A percentile compares a stretch with the other conserved stretches of the same genome.
Conservation (phyloP, 2,329 filamentous ascomycete species). For the Ampelomyces quisqualis region DNA sequence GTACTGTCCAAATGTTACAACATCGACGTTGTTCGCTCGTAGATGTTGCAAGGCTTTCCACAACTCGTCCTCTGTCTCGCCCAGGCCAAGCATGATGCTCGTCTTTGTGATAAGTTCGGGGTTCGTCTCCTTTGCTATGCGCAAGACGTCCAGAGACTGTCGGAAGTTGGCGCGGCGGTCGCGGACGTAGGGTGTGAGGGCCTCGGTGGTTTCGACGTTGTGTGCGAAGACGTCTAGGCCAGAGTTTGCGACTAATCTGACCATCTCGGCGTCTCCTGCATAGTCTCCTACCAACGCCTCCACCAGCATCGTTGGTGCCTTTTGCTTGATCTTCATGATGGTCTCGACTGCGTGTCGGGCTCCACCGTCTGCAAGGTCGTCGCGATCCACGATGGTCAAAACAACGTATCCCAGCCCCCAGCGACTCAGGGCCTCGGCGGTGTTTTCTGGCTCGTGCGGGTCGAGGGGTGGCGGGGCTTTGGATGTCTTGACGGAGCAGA, state of each 20-base stretch:
- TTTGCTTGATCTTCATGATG: slow-evolving; percentile 84
- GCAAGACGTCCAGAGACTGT: slow-evolving; percentile 77
- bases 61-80: slow-evolving; percentile 86
- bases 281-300: slow-evolving; percentile 89
- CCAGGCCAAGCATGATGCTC: slow-evolving; percentile 92
- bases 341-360: slow-evolving; percentile 91
- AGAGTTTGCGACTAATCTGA: slow-evolving; percentile 76
- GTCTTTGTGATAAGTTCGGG: slow-evolving; percentile 94
- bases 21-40: slow-evolving; percentile 77
- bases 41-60: slow-evolving; percentile 78
- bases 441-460: slow-evolving; percentile 94
- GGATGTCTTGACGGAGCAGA: slow-evolving; percentile 94
- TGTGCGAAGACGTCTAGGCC: slow-evolving; percentile 96
- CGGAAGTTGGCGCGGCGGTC: slow-evolving; percentile 88
- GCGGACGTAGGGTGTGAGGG: slow-evolving; percentile 81
- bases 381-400: slow-evolving; percentile 87
- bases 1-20: slow-evolving; percentile 99
- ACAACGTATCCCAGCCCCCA: slow-evolving; percentile 98
- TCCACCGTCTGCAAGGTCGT: slow-evolving; percentile 87
- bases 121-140: slow-evolving; percentile 75
- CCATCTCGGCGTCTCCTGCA: slow-evolving; percentile 81
- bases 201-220: slow-evolving; percentile 95
- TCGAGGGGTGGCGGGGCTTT: slow-evolving; percentile 77
- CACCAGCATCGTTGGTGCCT: slow-evolving; percentile 69
- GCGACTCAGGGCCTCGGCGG: slow-evolving; percentile 83